A percentile compares a stretch with the other conserved stretches of the same genome.
Conservation (phyloP, 768 basidiomycete species). For the Mycena albidolilacea region DNA sequence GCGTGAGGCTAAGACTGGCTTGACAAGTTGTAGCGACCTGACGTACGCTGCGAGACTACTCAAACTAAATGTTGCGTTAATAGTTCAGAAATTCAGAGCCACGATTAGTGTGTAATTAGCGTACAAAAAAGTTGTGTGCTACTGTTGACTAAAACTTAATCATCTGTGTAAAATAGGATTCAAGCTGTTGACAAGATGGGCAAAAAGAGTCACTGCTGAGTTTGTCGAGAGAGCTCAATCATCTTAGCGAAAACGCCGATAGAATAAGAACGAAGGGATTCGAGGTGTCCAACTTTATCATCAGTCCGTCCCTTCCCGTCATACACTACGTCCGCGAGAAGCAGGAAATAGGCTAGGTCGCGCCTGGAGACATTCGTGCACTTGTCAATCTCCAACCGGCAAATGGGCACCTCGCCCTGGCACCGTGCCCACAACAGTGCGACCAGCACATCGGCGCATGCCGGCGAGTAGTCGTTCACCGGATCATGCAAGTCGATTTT, state of each 20-base stretch:
- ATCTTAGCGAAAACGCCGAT: slow-evolving; percentile 18
- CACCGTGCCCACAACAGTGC: slow-evolving; percentile 38
- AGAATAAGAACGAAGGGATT: slow-evolving; percentile 20
- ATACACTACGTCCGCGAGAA: slow-evolving; percentile 28
- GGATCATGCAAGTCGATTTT: not conserved
- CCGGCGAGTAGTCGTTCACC: not conserved
- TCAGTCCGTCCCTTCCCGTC: slow-evolving; percentile 25
- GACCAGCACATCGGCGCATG: slow-evolving; percentile 21
- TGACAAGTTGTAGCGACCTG: too few relatives aligned
- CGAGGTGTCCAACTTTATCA: not conserved
- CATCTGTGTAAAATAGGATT: too few relatives aligned
- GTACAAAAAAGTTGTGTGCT: too few relatives aligned
- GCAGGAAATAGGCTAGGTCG: slow-evolving; percentile 5
- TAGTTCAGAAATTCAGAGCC: too few relatives aligned
- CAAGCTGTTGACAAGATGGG: too few relatives aligned
- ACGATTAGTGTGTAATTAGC: too few relatives aligned
- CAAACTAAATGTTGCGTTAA: too few relatives aligned
- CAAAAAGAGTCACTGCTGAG: too few relatives aligned
- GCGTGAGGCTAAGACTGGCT: too few relatives aligned
- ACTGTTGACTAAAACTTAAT: too few relatives aligned
- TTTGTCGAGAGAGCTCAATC: not conserved
- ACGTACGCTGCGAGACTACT: too few relatives aligned
- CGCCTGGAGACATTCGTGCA: slow-evolving; percentile 22
- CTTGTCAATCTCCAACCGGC: slow-evolving; percentile 33
- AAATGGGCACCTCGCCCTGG: slow-evolving; percentile 25